These are phyloP conservation scores for Boechera stricta DNA, from an alignment of 345 rosid species.

Conservation along the genomic window DNA sequence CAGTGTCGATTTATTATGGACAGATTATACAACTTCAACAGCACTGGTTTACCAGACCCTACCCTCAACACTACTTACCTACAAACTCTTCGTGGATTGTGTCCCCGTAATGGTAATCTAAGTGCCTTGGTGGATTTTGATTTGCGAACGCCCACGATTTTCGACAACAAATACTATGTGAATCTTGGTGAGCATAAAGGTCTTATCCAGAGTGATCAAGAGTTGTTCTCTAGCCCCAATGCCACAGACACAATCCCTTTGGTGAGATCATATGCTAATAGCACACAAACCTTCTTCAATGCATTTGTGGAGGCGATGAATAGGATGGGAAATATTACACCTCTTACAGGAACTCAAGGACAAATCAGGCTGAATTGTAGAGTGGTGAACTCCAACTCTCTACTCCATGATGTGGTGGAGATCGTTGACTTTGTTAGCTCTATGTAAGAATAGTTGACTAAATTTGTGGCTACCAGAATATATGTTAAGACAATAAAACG, in stretches of 20 bases:
- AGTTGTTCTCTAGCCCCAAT: slow-evolving; percentile 53
- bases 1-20: slow-evolving; percentile 55
- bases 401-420: slow-evolving; percentile 34
- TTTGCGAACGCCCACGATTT: slow-evolving; percentile 55
- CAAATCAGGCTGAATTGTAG: slow-evolving; percentile 66
- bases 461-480: not conserved
- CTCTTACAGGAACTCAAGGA: slow-evolving; percentile 60
- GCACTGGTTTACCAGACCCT: slow-evolving; percentile 51
- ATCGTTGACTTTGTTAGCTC: slow-evolving; percentile 38
- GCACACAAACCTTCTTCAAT: slow-evolving; percentile 48
- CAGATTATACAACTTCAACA: slow-evolving; percentile 59
- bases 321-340: slow-evolving; percentile 69
- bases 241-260: slow-evolving; percentile 57
- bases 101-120: slow-evolving; percentile 55
- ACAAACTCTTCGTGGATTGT: slow-evolving; percentile 52
- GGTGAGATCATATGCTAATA: slow-evolving; percentile 54
- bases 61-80: slow-evolving; percentile 55
- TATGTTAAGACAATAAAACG: not conserved
- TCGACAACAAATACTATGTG: slow-evolving; percentile 68
- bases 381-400: slow-evolving; percentile 38
- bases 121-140: slow-evolving; percentile 52
- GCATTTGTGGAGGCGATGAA: slow-evolving; percentile 66
- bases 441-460: slow-evolving; percentile 19
- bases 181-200: slow-evolving; percentile 60
- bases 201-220: slow-evolving; percentile 63